A percentile compares a stretch with the other conserved stretches of the same genome.
phyloP scores from a whole-genome alignment of 2,329 filamentous ascomycete species.

The Trichoderma arundinaceum region DNA sequence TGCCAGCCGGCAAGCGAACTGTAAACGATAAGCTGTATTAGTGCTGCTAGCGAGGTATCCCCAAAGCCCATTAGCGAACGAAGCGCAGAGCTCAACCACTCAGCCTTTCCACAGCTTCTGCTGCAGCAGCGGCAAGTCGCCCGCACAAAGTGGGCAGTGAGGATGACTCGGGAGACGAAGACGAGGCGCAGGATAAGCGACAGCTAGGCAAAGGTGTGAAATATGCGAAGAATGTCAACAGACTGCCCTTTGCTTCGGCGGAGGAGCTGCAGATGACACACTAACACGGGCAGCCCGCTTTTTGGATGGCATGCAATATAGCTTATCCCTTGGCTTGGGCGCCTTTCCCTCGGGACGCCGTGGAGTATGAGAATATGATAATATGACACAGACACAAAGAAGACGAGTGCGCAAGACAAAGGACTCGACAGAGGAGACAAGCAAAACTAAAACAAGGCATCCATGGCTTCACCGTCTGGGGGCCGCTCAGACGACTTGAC shows the following conservation, averaged over 20 bases:
- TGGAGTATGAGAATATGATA: too few species aligned
- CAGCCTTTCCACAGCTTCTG: constrained; percentile 1
- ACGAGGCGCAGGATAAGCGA: constrained; percentile 19
- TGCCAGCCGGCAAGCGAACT: constrained; percentile 15
- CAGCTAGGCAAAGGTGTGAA: neutral
- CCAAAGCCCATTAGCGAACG: constrained; percentile 1
- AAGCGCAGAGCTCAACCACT: neutral
- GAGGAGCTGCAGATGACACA: constrained; percentile 16
- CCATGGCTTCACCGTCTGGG: constrained; percentile 19
- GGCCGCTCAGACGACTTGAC: constrained; percentile 25
- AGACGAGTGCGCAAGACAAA: neutral
- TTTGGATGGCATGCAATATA: constrained; percentile 19
- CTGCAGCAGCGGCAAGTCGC: neutral
- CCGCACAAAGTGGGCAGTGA: neutral
- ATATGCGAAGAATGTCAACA: constrained; percentile 9
- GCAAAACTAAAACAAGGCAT: neutral
- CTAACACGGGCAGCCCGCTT: constrained; percentile 1
- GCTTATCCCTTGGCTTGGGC: constrained; percentile 8
- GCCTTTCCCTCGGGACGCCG: too few species aligned
- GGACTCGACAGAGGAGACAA: neutral
- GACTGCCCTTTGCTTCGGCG: neutral
- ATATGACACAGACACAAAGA: neutral
- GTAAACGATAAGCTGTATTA: neutral
- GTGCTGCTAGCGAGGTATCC: too few species aligned
- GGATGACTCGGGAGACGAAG: neutral